Percentiles rank a stretch among this genome's conserved stretches.
Evolutionary conservation across 139 green algal species (phyloP).

Genomic region (Haematococcus lacustris): DNA sequence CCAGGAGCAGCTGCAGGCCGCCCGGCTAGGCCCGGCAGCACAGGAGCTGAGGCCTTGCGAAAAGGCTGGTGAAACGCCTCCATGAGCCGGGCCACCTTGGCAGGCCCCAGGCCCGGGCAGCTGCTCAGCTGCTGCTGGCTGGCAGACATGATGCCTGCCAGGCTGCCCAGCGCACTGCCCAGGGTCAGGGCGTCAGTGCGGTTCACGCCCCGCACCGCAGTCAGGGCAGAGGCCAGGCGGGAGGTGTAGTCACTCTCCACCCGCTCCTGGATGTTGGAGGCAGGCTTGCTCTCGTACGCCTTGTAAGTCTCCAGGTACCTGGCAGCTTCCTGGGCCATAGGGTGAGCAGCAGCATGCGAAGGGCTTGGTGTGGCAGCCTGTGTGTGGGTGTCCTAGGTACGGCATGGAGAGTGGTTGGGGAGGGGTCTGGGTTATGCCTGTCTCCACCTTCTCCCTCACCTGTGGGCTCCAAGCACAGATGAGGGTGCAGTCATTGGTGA

Average conservation of each 20-base stretch:
- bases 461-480: conserved; percentile 78
- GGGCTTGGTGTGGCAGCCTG: background rate
- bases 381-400: background rate
- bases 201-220: conserved; percentile 69
- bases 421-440: background rate
- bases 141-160: conserved; percentile 40
- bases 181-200: conserved; percentile 69
- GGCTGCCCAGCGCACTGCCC: conserved; percentile 31
- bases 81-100: conserved; percentile 51
- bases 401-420: background rate
- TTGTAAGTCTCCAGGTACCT: conserved; percentile 92
- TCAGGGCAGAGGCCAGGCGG: conserved; percentile 59
- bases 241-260: conserved; percentile 75
- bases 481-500: conserved; percentile 77
- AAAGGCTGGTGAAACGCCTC: background rate
- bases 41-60: background rate
- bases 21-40: background rate
- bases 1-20: too few relatives aligned
- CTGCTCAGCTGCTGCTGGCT: conserved; percentile 52
- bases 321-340: conserved; percentile 67
- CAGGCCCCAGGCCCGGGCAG: conserved; percentile 82
- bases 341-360: conserved; percentile 10
- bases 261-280: conserved; percentile 60
- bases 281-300: conserved; percentile 83
- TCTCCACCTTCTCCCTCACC: conserved; percentile 18